Conservation (phyloP, 345 rosid genomes). For the Chamaenerion angustifolium region DNA sequence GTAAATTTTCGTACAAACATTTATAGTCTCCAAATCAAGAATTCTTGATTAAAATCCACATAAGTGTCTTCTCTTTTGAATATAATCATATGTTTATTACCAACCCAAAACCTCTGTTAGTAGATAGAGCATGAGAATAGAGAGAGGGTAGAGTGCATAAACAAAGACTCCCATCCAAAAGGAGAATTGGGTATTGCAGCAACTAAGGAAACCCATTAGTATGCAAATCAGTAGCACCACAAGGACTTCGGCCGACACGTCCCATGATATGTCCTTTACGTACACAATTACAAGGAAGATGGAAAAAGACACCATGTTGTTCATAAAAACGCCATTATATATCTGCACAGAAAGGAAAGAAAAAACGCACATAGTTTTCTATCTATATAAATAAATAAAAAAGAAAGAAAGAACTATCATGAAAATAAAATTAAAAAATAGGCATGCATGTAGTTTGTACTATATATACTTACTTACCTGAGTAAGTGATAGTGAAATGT, state of each 20-base stretch:
- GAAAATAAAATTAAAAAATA: not conserved
- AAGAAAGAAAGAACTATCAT: not conserved
- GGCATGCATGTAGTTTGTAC: too few relatives aligned
- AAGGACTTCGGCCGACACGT: conserved; percentile 28
- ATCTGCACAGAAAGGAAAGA: conserved; percentile 10
- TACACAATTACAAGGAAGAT: conserved; percentile 24
- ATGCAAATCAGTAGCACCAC: conserved; percentile 24
- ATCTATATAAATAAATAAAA: too few relatives aligned
- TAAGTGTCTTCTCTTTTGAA: too few relatives aligned
- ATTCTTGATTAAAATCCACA: too few relatives aligned
- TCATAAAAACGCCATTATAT: conserved; percentile 34
- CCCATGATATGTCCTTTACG: conserved; percentile 21
- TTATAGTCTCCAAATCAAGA: too few relatives aligned
- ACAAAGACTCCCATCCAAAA: conserved; percentile 24
- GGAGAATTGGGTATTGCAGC: conserved; percentile 17
- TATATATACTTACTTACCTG: conserved; percentile 15
- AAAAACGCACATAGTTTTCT: not conserved
- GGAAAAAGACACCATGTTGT: conserved; percentile 23
- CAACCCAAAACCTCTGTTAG: conserved; percentile 25
- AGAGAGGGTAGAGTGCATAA: conserved; percentile 22
- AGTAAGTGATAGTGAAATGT: conserved; percentile 25
- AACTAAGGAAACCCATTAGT: conserved; percentile 16
- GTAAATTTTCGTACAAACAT: too few relatives aligned
- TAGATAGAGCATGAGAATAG: conserved; percentile 21
- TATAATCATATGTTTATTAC: too few relatives aligned